A percentile compares a stretch with the other conserved stretches of the same genome.
These are phyloP conservation scores for Mycena leptocephala DNA, from an alignment of 768 basidiomycete genomes.

Conservation along the genomic window DNA sequence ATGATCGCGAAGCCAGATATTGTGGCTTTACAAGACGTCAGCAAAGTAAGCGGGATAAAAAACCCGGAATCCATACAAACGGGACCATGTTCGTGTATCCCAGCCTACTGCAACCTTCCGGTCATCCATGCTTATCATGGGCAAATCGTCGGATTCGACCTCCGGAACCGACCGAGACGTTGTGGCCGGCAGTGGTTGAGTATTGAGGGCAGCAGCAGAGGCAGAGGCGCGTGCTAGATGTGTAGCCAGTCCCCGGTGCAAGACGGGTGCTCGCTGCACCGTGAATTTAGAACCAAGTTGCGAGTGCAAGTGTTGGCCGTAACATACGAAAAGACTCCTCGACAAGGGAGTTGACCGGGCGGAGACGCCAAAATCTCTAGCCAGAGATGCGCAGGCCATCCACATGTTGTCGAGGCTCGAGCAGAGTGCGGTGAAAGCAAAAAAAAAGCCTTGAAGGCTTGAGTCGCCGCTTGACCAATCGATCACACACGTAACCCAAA, in stretches of 20 bases:
- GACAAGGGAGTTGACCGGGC: not conserved
- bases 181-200: not conserved
- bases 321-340: constrained; percentile 23
- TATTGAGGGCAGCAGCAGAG: constrained; percentile 21
- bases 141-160: constrained; percentile 60
- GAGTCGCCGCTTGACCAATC: not conserved
- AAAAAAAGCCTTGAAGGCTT: too few relatives aligned
- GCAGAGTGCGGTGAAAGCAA: not conserved
- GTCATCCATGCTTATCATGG: constrained; percentile 71
- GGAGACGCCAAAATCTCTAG: not conserved
- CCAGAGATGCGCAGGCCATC: constrained; percentile 4
- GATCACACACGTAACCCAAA: constrained; percentile 1
- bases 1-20: constrained; percentile 94
- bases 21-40: constrained; percentile 75
- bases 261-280: not conserved
- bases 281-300: not conserved
- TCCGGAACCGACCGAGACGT: constrained; percentile 34
- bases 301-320: not conserved
- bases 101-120: constrained; percentile 80
- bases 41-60: not conserved
- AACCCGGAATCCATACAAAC: constrained; percentile 72
- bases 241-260: constrained; percentile 25
- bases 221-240: constrained; percentile 28
- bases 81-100: constrained; percentile 80
- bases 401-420: constrained; percentile 10